A percentile compares a stretch with the other conserved stretches of the same genome.
phyloP scores from a whole-genome alignment of 208 protist genomes.

The Angomonas deanei region DNA sequence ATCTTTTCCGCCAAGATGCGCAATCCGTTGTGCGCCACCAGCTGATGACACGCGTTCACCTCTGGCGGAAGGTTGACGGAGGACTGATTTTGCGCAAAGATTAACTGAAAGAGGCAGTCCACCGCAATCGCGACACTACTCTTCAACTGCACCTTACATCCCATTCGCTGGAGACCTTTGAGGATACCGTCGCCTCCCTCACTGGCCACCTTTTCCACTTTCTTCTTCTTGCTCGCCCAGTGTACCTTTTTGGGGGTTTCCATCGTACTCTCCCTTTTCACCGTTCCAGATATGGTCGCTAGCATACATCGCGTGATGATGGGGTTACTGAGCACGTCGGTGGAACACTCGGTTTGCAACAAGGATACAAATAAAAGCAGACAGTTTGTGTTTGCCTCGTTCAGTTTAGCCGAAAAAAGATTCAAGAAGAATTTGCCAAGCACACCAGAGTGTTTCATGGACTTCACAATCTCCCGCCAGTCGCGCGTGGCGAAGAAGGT shows the following conservation, averaged over 20 bases:
- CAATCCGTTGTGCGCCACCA: neutral
- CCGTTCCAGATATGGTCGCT: neutral
- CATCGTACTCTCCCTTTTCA: neutral
- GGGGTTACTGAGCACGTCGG: neutral
- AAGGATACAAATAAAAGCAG: neutral
- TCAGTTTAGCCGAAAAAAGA: slow-evolving; percentile 13
- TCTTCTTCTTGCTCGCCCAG: neutral
- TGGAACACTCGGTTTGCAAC: neutral
- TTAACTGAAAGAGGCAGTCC: slow-evolving; percentile 4
- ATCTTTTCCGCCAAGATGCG: neutral
- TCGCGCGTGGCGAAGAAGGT: slow-evolving; percentile 21
- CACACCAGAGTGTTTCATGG: slow-evolving; percentile 43
- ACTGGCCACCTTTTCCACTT: neutral
- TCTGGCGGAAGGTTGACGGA: neutral
- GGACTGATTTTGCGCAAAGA: slow-evolving; percentile 5
- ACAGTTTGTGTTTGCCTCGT: neutral
- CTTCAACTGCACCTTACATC: neutral
- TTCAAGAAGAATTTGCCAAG: slow-evolving; percentile 28
- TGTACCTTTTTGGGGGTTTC: neutral
- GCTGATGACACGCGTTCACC: neutral
- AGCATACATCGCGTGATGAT: neutral
- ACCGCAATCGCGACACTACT: neutral
- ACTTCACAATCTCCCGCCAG: slow-evolving; percentile 20
- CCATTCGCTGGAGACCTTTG: too few species aligned
- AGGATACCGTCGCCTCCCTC: too few species aligned